Base-by-base conservation (phyloP, 108 stramenopile genomes). In the Cylindrotheca closterium region DNA sequence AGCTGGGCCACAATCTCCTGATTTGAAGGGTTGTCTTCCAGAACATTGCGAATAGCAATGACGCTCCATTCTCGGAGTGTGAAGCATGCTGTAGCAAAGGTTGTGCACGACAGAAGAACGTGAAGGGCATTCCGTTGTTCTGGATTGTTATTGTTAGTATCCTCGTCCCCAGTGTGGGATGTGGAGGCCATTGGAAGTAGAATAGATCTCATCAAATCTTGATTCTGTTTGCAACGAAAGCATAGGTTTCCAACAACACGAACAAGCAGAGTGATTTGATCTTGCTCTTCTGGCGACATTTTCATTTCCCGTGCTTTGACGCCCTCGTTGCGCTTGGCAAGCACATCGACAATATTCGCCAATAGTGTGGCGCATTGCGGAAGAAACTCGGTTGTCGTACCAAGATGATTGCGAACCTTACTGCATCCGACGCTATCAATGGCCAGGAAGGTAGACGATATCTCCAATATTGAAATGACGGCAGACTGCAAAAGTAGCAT, bases 31-130 rank as follows among this genome's bases (percentile, higher is more conserved):
- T 91, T 93, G 19, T 73, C 70, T 34, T 93, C 84, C 24, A 93
- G 63, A 4, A 75, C 77, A 78, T 91, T 87, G 25, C 88, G 79
- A 55, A 93, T 87, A n/a, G 89, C 89, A 33, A 93, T 76, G 51
- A 93, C 77, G 28, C 83, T 78, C 92, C 92, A 93, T 47, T 93
- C 92, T 33, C 92, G 81, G 10, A 93, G 60, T 21, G 89, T 85
- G 57, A 93, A 88, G 65, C 92, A 93, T 25, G 87, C 75, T 28
- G 74, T 72, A 17, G 84, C 75, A 63, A 88, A 79, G 8, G 87
- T 70, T 10, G 92, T 93, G 24, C 83, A 80, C 0, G 89, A 89
- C 12, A 93, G 69, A 5, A 93, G 37, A 15, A 91, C 84, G 63
- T 93, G 92, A 26, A 93, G 65, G 2, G 77, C 92, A 51, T 67